These are phyloP conservation scores for Sordariomycetes sp. DNA, from an alignment of 2,329 filamentous ascomycete genomes.

Conservation along the genomic window DNA sequence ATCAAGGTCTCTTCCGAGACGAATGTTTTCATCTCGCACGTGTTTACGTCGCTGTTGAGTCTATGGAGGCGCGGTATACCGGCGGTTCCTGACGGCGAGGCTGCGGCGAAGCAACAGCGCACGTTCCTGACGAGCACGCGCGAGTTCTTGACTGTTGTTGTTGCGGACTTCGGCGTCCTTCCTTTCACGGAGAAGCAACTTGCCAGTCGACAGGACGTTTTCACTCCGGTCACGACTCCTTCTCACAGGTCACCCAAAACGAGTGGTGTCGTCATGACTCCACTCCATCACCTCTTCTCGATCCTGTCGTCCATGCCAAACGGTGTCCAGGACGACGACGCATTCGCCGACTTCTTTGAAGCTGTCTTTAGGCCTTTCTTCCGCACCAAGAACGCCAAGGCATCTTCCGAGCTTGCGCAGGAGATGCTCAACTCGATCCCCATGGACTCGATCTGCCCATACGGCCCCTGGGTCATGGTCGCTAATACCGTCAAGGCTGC, in stretches of 20 bases:
- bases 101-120: constrained; percentile 25
- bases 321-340: constrained; percentile 31
- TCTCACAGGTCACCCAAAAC: constrained; percentile 44
- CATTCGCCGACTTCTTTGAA: constrained; percentile 29
- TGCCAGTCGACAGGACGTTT: constrained; percentile 24
- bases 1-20: constrained; percentile 80
- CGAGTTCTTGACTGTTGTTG: constrained; percentile 32
- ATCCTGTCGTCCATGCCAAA: constrained; percentile 40
- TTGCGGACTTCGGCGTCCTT: constrained; percentile 38
- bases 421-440: constrained; percentile 38
- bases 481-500: constrained; percentile 25
- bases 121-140: constrained; percentile 42
- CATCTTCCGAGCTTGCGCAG: constrained; percentile 29
- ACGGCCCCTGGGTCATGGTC: constrained; percentile 36
- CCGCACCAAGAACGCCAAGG: constrained; percentile 27
- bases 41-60: constrained; percentile 3
- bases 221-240: constrained; percentile 53
- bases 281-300: constrained; percentile 53
- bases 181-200: constrained; percentile 44
- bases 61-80: constrained; percentile 5
- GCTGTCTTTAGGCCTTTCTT: constrained; percentile 47
- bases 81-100: constrained; percentile 34
- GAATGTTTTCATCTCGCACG: constrained; percentile 49
- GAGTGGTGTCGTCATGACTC: constrained; percentile 36
- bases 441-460: constrained; percentile 27